phyloP scores from a whole-genome alignment of 371 early-diverging fungal genomes.

The Funneliformis caledonium region DNA sequence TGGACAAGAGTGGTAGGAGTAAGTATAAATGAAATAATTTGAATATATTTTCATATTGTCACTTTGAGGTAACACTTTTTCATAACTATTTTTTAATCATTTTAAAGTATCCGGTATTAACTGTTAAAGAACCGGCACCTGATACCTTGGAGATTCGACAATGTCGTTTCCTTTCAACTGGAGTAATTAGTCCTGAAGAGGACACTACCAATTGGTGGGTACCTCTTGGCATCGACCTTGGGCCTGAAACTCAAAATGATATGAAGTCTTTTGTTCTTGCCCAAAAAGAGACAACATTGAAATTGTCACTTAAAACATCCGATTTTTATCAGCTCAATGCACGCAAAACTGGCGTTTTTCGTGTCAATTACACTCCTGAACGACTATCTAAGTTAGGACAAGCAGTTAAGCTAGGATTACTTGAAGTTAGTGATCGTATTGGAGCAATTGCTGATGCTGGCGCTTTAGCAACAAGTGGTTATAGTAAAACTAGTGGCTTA shows the following conservation, averaged over 20 bases:
- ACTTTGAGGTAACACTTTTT: not conserved
- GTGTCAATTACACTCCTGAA: conserved; percentile 65
- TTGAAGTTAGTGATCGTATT: conserved; percentile 59
- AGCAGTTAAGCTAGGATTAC: conserved; percentile 48
- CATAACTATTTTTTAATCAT: conserved; percentile 12
- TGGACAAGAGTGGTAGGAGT: conserved; percentile 90
- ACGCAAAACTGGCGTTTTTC: conserved; percentile 66
- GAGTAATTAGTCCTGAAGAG: conserved; percentile 73
- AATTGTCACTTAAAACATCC: conserved; percentile 42
- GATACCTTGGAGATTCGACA: conserved; percentile 64
- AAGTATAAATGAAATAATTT: conserved; percentile 37
- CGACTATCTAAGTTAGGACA: conserved; percentile 53
- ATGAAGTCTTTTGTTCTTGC: conserved; percentile 47
- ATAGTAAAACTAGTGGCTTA: conserved; percentile 59
- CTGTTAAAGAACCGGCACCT: conserved; percentile 57
- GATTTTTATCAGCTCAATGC: conserved; percentile 66
- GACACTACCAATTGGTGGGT: conserved; percentile 75
- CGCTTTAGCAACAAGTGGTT: conserved; percentile 66
- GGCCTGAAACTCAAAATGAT: conserved; percentile 40
- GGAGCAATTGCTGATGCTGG: conserved; percentile 70
- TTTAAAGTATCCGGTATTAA: conserved; percentile 70
- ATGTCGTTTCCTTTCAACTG: conserved; percentile 78
- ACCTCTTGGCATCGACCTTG: conserved; percentile 60
- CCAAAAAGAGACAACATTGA: conserved; percentile 45
- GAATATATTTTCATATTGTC: not conserved